A percentile compares a stretch with the other conserved stretches of the same genome.
These are phyloP conservation scores for Chlorella sorokiniana DNA, from an alignment of 139 green algal species.

Conservation along the genomic window DNA sequence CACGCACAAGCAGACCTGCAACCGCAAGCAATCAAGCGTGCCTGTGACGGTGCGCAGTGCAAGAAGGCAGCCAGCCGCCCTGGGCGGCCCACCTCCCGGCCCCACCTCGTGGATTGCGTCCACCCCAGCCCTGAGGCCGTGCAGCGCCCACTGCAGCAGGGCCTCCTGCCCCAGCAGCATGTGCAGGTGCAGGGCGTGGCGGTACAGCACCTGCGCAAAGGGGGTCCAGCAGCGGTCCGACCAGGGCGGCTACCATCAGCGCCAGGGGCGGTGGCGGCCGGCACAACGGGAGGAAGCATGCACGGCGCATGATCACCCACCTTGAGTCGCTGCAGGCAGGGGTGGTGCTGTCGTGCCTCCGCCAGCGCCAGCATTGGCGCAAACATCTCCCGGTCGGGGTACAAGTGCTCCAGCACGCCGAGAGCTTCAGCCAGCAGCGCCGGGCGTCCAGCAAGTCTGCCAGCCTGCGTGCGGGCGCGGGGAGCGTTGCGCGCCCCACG, in stretches of 20 bases:
- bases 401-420: not conserved
- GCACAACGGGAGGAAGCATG: not conserved
- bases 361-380: slow-evolving; percentile 24
- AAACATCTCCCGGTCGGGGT: not conserved
- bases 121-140: slow-evolving; percentile 4
- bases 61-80: not conserved
- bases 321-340: slow-evolving; percentile 6
- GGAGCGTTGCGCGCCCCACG: too few relatives aligned
- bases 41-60: too few relatives aligned
- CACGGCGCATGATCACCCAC: not conserved
- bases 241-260: not conserved
- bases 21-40: too few relatives aligned
- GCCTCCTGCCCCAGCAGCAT: not conserved
- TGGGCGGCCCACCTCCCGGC: not conserved
- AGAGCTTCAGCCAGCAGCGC: slow-evolving; percentile 16
- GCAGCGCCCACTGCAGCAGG: slow-evolving; percentile 10
- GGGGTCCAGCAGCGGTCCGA: not conserved
- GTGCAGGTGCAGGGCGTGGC: not conserved
- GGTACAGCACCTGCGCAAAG: slow-evolving; percentile 7
- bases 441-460: slow-evolving; percentile 19
- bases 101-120: slow-evolving; percentile 9
- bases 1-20: slow-evolving; percentile 25
- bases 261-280: too few relatives aligned
- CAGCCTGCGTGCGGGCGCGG: not conserved
- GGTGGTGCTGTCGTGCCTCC: slow-evolving; percentile 14